Base-by-base conservation (phyloP, 2,329 filamentous ascomycete genomes). In the Leptographium lundbergii region DNA sequence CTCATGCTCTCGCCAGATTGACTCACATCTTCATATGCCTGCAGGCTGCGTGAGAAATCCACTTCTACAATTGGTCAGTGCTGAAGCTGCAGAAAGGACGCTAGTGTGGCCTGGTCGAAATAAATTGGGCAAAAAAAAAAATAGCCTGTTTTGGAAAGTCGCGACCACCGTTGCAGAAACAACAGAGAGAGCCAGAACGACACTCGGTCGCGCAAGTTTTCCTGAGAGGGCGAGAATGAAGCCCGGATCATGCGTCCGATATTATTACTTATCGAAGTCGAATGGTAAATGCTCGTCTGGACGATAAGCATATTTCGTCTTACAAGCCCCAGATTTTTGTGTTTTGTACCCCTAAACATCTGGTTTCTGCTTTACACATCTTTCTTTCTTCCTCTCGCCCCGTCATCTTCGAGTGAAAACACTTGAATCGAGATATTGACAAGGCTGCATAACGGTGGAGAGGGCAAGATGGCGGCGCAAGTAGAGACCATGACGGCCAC, bases 381-480 rank as follows among this genome's bases (percentile, higher is more conserved):
- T 17, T 27, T 56, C 29, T 25, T 57, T 25, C 32, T 51, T 57
- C 25, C 29, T 48, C 45, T 45, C 19, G 27, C 51, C n/a, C 24
- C 19, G 42, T 52, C 53, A 42, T 42, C 34, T 22, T 54, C 22
- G 27, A 10, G 53, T 27, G 53, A 19, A 39, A 24, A 4, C n/a
- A 24, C 29, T n/a, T 22, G 29, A 39, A 36, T 11, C 34, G 53
- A 55, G 2, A 29, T 27, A 55, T 39, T 24, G 13, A 17, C 32
- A 24, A 34, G 29, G 22, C 53, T 17, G 19, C 13, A 24, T 34
- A 19, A 50, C 22, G 47, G 24, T 5, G 24, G 4, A 19, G 24
- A n/a, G n/a, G 51, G 17, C 48, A 29, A 27, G 11, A 67, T 68
- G 65, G 60, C 63, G 22, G 56, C 64, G 36, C 59, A 62, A 53